phyloP scores from a whole-genome alignment of 1,284 basidiomycete species.

The Ustilago esculenta region DNA sequence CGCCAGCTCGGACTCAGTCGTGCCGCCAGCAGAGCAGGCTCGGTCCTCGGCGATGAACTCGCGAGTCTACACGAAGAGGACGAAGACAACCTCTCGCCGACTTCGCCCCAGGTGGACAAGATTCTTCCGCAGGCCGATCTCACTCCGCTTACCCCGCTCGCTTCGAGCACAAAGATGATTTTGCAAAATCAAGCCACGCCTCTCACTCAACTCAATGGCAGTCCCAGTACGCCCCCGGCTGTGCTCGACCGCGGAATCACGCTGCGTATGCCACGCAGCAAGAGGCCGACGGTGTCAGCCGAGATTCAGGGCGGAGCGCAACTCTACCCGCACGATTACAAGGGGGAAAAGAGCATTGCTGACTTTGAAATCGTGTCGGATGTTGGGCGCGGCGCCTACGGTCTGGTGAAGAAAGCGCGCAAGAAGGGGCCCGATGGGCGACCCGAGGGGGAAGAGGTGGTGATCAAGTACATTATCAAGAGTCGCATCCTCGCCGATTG shows the following conservation, averaged over 20 bases:
- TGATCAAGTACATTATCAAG: conserved; percentile 99
- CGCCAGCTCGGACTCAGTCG: conserved; percentile 46
- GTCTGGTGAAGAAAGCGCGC: conserved; percentile 88
- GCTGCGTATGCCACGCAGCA: conserved; percentile 38
- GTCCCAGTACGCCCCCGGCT: conserved; percentile 21
- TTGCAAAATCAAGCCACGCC: conserved; percentile 3
- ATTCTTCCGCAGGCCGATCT: conserved; percentile 10
- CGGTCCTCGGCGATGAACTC: conserved; percentile 48
- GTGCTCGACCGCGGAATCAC: conserved; percentile 21
- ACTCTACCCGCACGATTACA: conserved; percentile 21
- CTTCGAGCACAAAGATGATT: conserved; percentile 18
- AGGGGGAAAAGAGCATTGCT: conserved; percentile 39
- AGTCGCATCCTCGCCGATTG: conserved; percentile 97
- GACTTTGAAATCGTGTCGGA: conserved; percentile 61
- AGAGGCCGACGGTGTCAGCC: conserved; percentile 29
- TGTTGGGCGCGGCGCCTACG: conserved; percentile 88
- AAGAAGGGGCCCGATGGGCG: conserved; percentile 78
- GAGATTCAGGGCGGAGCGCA: conserved; percentile 6
- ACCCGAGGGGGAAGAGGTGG: conserved; percentile 71
- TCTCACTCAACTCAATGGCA: not conserved
- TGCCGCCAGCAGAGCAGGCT: conserved; percentile 48
- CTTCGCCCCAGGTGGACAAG: conserved; percentile 32
- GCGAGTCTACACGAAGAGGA: conserved; percentile 48
- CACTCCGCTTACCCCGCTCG: conserved; percentile 33
- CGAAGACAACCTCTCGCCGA: conserved; percentile 41